phyloP scores from a whole-genome alignment of 352 stramenopile species.

The Blastocystis sp. region DNA sequence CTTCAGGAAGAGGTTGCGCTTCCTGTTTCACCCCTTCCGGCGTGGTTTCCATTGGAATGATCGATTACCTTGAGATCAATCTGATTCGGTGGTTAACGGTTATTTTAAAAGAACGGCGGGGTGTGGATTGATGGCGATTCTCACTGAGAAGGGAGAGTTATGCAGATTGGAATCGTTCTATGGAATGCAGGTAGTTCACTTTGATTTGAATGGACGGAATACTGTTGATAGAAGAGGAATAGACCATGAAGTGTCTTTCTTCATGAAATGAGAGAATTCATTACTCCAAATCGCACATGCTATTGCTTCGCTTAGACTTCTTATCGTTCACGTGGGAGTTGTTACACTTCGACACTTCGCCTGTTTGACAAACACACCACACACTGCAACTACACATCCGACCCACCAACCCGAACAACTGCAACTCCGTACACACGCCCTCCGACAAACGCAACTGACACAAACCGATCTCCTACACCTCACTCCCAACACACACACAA shows the following conservation, averaged over 20 bases:
- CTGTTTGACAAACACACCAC: not conserved
- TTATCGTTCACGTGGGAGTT: not conserved
- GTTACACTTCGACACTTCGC: not conserved
- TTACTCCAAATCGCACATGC: not conserved
- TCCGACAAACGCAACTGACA: slow-evolving; percentile 94
- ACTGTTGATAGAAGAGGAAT: not conserved
- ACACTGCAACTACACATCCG: slow-evolving; percentile 66
- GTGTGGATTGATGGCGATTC: too few relatives aligned
- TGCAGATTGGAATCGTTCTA: too few relatives aligned
- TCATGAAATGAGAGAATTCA: too few relatives aligned
- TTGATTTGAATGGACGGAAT: too few relatives aligned
- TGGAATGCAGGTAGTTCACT: too few relatives aligned
- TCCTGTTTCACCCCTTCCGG: not conserved
- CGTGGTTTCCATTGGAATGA: not conserved
- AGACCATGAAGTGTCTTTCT: not conserved
- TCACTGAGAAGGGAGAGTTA: too few relatives aligned
- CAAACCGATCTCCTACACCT: slow-evolving; percentile 85
- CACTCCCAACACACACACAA: slow-evolving; percentile 77
- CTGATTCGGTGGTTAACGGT: not conserved
- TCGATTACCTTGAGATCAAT: not conserved
- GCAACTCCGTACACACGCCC: slow-evolving; percentile 86
- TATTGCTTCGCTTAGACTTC: not conserved
- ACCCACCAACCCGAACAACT: slow-evolving; percentile 91
- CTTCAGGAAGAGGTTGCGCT: not conserved
- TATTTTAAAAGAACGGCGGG: not conserved